These are phyloP conservation scores for Vitis rupestris DNA, from an alignment of 164 flowering plant genomes.

Conservation along the genomic window DNA sequence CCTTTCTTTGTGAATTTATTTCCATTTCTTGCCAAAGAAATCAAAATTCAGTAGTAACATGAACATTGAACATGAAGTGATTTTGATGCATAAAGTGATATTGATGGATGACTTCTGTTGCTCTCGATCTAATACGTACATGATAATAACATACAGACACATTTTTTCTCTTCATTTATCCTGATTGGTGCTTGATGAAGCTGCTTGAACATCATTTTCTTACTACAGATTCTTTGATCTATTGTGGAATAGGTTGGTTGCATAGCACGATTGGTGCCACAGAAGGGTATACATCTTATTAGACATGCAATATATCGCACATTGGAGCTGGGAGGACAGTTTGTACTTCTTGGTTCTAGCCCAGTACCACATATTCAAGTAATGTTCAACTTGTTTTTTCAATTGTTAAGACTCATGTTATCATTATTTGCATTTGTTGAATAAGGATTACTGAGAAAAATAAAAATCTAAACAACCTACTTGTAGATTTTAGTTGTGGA, in stretches of 20 bases:
- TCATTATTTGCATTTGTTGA: neutral
- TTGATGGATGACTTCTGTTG: neutral
- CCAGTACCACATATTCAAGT: conserved; percentile 95
- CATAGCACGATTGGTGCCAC: conserved; percentile 95
- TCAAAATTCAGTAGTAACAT: no score
- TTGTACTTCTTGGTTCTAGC: conserved; percentile 95
- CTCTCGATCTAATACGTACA: neutral
- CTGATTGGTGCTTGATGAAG: conserved; percentile 1
- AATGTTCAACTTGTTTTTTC: conserved; percentile 4
- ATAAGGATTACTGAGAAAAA: no score
- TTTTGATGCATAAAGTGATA: no score
- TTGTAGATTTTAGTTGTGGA: no score
- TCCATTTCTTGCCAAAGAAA: no score
- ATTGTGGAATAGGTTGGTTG: conserved; percentile 68
- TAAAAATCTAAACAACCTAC: no score
- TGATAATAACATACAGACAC: neutral
- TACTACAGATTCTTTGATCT: conserved; percentile 2
- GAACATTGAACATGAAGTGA: no score
- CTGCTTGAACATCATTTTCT: neutral
- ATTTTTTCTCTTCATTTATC: neutral
- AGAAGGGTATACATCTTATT: conserved; percentile 96
- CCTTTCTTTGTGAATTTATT: no score
- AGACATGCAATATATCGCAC: conserved; percentile 92
- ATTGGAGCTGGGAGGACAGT: conserved; percentile 92
- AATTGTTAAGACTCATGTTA: neutral